A percentile compares a stretch with the other conserved stretches of the same genome.
phyloP scores from a whole-genome alignment of 2,329 filamentous ascomycete genomes.

The Fusarium robinianum region DNA sequence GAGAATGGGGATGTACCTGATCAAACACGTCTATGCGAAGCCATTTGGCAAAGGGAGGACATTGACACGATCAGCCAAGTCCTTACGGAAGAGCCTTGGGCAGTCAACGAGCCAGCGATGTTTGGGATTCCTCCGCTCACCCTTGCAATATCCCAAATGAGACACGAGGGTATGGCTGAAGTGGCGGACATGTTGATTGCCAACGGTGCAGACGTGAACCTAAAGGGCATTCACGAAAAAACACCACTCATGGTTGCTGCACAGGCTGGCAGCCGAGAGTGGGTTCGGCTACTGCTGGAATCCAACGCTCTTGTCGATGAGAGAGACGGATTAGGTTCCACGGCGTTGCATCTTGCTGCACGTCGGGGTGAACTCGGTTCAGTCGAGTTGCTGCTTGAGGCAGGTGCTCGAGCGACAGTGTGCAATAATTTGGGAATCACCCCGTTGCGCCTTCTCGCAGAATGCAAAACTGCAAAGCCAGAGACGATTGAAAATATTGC shows the following conservation, averaged over 20 bases:
- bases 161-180: not conserved
- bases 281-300: not conserved
- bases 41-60: not conserved
- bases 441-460: not conserved
- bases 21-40: not conserved
- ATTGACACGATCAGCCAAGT: not conserved
- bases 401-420: constrained; percentile 2
- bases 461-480: not conserved
- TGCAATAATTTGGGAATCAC: not conserved
- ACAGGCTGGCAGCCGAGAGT: accelerated
- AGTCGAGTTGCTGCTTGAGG: not conserved
- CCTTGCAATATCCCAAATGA: not conserved
- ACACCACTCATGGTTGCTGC: constrained; percentile 8
- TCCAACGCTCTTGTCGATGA: not conserved
- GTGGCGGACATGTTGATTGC: constrained; percentile 3
- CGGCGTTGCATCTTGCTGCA: constrained; percentile 5
- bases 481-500: not conserved
- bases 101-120: not conserved
- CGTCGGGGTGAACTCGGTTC: not conserved
- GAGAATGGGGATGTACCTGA: accelerated
- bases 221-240: not conserved
- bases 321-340: not conserved
- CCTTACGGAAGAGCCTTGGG: constrained; percentile 2
- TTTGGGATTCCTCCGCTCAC: not conserved
- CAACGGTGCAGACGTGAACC: constrained; percentile 5